phyloP scores from a whole-genome alignment of 208 protist species.

The Leishmania guyanensis region DNA sequence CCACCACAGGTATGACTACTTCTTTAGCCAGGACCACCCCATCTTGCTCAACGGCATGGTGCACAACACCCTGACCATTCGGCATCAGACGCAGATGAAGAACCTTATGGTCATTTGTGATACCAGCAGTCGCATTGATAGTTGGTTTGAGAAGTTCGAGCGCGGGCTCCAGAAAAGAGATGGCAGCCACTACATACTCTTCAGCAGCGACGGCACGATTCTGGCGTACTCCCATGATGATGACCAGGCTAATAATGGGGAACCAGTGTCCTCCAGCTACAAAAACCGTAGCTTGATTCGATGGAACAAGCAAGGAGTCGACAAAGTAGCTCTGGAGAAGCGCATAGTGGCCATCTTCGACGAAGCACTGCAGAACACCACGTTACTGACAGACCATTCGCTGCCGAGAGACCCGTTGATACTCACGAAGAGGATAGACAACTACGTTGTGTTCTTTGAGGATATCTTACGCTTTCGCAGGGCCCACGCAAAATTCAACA shows the following conservation, averaged over 20 bases:
- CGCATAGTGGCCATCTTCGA: slow-evolving; percentile 35
- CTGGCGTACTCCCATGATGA: slow-evolving; percentile 35
- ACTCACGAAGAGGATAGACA: slow-evolving; percentile 18
- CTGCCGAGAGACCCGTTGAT: slow-evolving; percentile 7
- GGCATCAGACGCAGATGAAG: slow-evolving; percentile 16
- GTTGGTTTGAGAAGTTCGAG: slow-evolving; percentile 47
- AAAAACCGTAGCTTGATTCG: background rate
- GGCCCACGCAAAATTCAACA: slow-evolving; percentile 8
- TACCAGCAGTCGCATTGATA: slow-evolving; percentile 33
- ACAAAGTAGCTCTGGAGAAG: slow-evolving; percentile 17
- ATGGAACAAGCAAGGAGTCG: background rate
- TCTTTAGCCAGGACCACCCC: slow-evolving; percentile 14
- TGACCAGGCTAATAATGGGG: too few species aligned
- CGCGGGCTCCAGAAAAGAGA: slow-evolving; percentile 36
- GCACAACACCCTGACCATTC: slow-evolving; percentile 24
- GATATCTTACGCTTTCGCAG: slow-evolving; percentile 45
- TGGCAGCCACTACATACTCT: slow-evolving; percentile 50
- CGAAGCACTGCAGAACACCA: background rate
- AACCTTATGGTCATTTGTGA: slow-evolving; percentile 31
- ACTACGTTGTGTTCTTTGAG: slow-evolving; percentile 43
- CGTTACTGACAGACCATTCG: slow-evolving; percentile 10
- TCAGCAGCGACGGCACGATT: slow-evolving; percentile 33
- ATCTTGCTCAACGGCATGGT: background rate
- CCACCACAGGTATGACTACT: slow-evolving; percentile 19
- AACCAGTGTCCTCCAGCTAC: background rate